These are phyloP conservation scores for Fusarium cyanostomum DNA, from an alignment of 2,329 filamentous ascomycete genomes.

Conservation along the genomic window DNA sequence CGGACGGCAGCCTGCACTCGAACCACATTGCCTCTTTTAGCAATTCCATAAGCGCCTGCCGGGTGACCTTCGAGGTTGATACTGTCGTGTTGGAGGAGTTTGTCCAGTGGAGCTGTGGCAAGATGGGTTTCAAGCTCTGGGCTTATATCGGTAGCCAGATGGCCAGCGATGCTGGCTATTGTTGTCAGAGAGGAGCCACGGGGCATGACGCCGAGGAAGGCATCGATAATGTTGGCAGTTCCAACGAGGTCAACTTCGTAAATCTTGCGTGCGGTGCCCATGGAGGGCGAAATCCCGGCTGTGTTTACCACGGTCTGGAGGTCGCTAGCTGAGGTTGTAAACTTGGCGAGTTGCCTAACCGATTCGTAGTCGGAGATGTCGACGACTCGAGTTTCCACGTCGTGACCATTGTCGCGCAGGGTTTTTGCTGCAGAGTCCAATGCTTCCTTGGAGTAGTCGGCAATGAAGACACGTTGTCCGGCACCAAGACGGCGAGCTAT, in stretches of 20 bases:
- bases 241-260: constrained; percentile 6
- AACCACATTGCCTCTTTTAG: constrained; percentile 4
- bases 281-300: neutral
- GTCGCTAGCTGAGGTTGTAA: neutral
- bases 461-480: neutral
- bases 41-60: neutral
- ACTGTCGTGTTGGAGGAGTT: neutral
- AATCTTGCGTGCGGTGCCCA: neutral
- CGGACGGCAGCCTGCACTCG: neutral
- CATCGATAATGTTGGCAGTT: constrained; percentile 9
- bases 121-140: constrained; percentile 5
- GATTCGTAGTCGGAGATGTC: constrained; percentile 1
- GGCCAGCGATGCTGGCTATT: neutral
- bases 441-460: neutral
- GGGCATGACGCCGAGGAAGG: neutral
- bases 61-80: neutral
- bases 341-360: neutral
- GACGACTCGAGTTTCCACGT: neutral
- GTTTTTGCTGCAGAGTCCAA: neutral
- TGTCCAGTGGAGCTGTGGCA: neutral
- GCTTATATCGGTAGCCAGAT: neutral
- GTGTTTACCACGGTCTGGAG: constrained; percentile 5
- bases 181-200: neutral
- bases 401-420: neutral
- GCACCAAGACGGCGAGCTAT: constrained; percentile 4